A percentile compares a stretch with the other conserved stretches of the same genome.
phyloP scores from a whole-genome alignment of 345 rosid species.

The Erodium maritimum region DNA sequence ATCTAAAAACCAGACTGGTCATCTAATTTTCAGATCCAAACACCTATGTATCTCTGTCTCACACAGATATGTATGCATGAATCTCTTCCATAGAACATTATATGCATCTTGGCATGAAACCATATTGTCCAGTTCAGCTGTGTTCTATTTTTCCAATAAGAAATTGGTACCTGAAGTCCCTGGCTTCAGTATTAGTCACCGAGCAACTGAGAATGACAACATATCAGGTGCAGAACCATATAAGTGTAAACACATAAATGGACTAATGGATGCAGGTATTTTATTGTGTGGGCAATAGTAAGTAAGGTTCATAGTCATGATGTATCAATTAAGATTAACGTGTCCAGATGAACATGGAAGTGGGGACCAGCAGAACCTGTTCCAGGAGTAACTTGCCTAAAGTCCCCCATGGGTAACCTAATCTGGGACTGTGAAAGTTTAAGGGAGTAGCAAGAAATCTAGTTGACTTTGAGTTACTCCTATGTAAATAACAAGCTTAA shows the following conservation, averaged over 20 bases:
- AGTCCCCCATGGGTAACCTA: conserved; percentile 3
- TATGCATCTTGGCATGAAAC: background rate
- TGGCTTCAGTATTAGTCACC: background rate
- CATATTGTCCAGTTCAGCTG: background rate
- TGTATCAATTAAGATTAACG: background rate
- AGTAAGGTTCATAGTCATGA: background rate
- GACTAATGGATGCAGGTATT: background rate
- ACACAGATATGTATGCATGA: no score
- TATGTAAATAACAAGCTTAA: background rate
- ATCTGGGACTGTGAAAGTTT: background rate
- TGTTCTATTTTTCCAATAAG: no score
- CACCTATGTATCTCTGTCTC: background rate
- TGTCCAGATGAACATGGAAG: background rate
- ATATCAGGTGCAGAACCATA: background rate
- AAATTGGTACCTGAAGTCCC: background rate
- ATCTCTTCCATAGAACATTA: background rate
- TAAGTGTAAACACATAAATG: background rate
- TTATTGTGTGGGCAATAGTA: background rate
- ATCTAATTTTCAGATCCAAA: conserved; percentile 6
- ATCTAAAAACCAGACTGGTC: conserved; percentile 13
- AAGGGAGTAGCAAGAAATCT: background rate
- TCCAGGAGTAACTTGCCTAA: background rate
- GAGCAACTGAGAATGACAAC: background rate
- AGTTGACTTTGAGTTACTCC: conserved; percentile 1
- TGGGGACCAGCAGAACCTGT: conserved; percentile 1